Base-by-base conservation (phyloP, 2,329 filamentous ascomycete genomes). In the Grosmannia huntii region DNA sequence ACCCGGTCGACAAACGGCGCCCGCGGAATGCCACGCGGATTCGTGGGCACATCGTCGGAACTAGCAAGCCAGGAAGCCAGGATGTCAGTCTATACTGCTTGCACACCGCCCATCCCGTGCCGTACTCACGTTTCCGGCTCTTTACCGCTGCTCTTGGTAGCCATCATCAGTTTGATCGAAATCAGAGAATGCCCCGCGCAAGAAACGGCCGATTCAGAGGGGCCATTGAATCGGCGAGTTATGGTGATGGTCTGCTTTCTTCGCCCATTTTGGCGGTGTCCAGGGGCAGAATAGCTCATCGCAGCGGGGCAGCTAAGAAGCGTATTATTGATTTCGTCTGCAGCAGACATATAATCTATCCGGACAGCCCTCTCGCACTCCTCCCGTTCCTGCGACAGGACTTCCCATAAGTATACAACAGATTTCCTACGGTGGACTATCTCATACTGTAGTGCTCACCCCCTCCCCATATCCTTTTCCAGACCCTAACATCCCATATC, bases 1-100 rank as follows among this genome's bases (percentile, higher is more conserved):
- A 94, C 88, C 66, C 86, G 88, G 72, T 94, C 88, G 68, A 94
- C 87, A 70, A 94, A 94, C 6, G 89, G 89, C 63, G 89, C 89
- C 67, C 82, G 82, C 27, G 89, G 89, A 61, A 95, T 95, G 61
- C 89, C 89, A 66, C 89, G 81, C 53, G 88, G 86, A 71, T 95
- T 95, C 60, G 86, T 87, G 53, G 80, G 71, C 48, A 81, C 79
- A 66, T 79, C 75, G 62, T 50, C 73, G 74, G n/a, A 14, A 9
- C 51, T 57, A 41, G 23, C 21, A n/a, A 21, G 10, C 46, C 19
- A 55, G 23, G 19, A 41, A 16, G 12, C 9, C 5, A 7, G 10
- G 4, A 5, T 25, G 48, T 50, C 48, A 50, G 48, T 50, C 23
- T 25, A 2, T 25, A 10, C 11, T 25, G 46, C 38, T n/a, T 19